Base-by-base conservation (phyloP, 495 filamentous ascomycete species). In the Lasiosphaeria hispida region DNA sequence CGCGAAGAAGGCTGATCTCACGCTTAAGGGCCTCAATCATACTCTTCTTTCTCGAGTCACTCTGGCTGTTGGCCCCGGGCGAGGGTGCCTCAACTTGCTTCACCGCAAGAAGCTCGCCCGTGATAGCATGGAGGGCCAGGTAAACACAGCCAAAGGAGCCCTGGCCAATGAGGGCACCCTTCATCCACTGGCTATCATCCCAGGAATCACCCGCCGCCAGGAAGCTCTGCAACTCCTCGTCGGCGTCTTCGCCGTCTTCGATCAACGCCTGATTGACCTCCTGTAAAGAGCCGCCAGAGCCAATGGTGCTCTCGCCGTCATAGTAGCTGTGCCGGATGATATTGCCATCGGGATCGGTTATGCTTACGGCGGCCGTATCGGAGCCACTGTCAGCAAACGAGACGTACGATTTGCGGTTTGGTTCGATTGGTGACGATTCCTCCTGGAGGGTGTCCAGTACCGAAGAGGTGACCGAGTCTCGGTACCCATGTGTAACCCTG, bases 181-280 rank as follows among this genome's bases (percentile, higher is more conserved):
- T 96, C 91, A 99, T 99, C 92, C 96, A 99, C 68, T 93, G 91
- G 74, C 91, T 86, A 41, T 94, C 89, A 56, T 95, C 90, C 83
- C 94, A 97, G 30, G 90, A 91, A 67, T 97, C 92, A 36, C 90
- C 91, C 39, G 23, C 23, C 23, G 91, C 87, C 39, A 97, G 78
- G 77, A 96, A 96, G 63, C 78, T 83, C 59, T 90, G 86, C 5
- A 92, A 78, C 53, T 86, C 87, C 62, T 85, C 85, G 64, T 91
- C 89, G 14, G 87, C 84, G 61, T 96, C 92, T 69, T 96, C 92
- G 18, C 90, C 92, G 66, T 97, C 93, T 40, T 92, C 86, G 63
- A 87, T 89, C 23, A 96, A 78, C 0, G 89, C 82, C 64, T 83
- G 78, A 42, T 75, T 78, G 50, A 83, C 74, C 6, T 82, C 78